Conservation (phyloP, 2,329 filamentous ascomycete genomes). For the Grosmannia clavigera region DNA sequence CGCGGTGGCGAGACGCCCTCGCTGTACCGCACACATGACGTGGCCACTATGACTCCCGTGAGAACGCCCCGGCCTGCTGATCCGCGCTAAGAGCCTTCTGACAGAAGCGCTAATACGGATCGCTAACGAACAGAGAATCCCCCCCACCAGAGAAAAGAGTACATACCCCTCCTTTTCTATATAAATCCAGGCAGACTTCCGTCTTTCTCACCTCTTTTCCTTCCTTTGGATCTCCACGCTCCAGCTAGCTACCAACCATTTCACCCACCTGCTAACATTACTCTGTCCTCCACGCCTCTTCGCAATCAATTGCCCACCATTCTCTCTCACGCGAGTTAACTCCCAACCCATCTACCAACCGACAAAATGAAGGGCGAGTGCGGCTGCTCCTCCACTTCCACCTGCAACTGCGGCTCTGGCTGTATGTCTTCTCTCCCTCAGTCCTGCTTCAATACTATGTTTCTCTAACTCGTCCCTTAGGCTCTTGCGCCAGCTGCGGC, state of each 20-base stretch:
- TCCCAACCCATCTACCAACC: conserved; percentile 3
- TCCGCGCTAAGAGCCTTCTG: no score
- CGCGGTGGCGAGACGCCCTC: not conserved
- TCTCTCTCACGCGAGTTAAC: conserved; percentile 12
- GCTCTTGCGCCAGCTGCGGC: conserved; percentile 23
- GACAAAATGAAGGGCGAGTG: conserved; percentile 26
- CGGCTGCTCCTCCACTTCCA: conserved; percentile 23
- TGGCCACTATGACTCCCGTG: not conserved
- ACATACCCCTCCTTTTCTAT: not conserved
- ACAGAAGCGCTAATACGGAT: no score
- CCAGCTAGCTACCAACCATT: not conserved
- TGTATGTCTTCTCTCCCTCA: conserved; percentile 6
- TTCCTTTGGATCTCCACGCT: not conserved
- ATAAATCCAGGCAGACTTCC: not conserved
- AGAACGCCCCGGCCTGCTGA: not conserved
- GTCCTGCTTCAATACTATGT: not conserved
- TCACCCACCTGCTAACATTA: not conserved
- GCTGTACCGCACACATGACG: not conserved
- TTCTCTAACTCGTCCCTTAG: conserved; percentile 15
- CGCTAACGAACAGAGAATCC: no score
- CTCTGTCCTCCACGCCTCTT: not conserved
- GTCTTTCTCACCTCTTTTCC: not conserved
- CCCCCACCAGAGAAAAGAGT: no score
- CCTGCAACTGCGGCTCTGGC: conserved; percentile 19
- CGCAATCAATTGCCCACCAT: conserved; percentile 7